Evolutionary conservation across 2,329 filamentous ascomycete species (phyloP).

Genomic region (Aureobasidium sp.): DNA sequence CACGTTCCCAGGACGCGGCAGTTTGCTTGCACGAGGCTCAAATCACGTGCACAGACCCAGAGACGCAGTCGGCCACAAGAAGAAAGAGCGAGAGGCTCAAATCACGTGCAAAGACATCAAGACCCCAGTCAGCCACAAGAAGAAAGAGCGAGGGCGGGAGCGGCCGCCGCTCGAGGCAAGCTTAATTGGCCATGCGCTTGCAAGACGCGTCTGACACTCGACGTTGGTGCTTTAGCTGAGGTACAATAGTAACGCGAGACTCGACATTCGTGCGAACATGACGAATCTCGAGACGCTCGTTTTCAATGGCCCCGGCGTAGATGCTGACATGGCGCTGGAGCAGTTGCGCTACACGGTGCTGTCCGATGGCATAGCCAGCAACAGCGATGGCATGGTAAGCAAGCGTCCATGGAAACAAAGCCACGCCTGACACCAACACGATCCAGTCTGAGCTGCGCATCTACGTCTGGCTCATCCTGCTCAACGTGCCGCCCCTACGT

Average conservation of each 20-base stretch:
- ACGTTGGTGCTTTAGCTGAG: no score
- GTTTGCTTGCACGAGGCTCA: no score
- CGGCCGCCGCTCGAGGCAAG: no score
- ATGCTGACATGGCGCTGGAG: slow-evolving; percentile 60
- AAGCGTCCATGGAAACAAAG: background rate
- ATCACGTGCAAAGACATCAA: no score
- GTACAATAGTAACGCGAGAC: background rate
- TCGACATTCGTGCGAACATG: slow-evolving; percentile 21
- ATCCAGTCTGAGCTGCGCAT: slow-evolving; percentile 79
- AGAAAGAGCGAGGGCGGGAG: no score
- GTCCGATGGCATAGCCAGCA: slow-evolving; percentile 68
- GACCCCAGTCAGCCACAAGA: no score
- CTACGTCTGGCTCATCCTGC: slow-evolving; percentile 91
- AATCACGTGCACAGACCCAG: no score
- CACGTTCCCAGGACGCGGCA: background rate
- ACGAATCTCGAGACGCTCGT: slow-evolving; percentile 64
- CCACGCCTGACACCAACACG: background rate
- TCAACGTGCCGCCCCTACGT: slow-evolving; percentile 75
- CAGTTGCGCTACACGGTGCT: slow-evolving; percentile 67
- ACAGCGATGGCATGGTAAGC: slow-evolving; percentile 72
- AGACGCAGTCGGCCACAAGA: no score
- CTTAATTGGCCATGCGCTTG: slow-evolving; percentile 1
- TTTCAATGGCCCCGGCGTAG: slow-evolving; percentile 70
- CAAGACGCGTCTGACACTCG: no score
- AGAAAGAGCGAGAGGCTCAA: no score